Base-by-base conservation (phyloP, 352 stramenopile species). In the Bremia lactucae region DNA sequence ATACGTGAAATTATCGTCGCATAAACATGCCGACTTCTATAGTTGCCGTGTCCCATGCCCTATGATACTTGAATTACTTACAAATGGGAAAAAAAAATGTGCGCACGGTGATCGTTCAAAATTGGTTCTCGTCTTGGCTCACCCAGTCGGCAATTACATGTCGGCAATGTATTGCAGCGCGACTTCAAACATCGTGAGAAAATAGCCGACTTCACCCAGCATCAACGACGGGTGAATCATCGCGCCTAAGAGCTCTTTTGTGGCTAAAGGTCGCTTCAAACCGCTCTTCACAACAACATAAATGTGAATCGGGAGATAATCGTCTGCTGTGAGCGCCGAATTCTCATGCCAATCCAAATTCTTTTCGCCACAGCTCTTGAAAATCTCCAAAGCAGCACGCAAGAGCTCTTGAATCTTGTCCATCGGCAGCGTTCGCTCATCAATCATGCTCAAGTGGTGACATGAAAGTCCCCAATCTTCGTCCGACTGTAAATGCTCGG, bases 171-270 rank as follows among this genome's bases (percentile, higher is more conserved):
- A 92, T 60, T 92, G 76, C 54, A 92, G 66, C 23, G 79, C 79
- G 51, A 87, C 79, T 41, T 88, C 76, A 29, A 92, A 89, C 76
- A 92, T 87, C 23, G 79, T 92, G 43, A 92, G 71, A 49, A 87
- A 87, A 50, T 92, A 92, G 18, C 79, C 79, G 19, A 85, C 68
- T 48, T 92, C 79, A 35, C 76, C 74, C 21, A 86, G 55, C 73
- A 89, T 87, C 54, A 82, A 65, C 14, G 67, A 83, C 46, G 79
- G 79, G 46, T 92, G 76, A 43, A 87, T 88, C 74, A 92, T 88
- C 20, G 76, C 70, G 9, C 72, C 72, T 23, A 92, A 46, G 23
- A 80, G 65, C 46, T 87, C 76, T 39, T 88, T 88, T 6, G 75
- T 69, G 36, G 75, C 59, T 19, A 87, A 57, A 19, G 79, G 79